These are phyloP conservation scores for Delitschia confertaspora DNA, from an alignment of 495 filamentous ascomycete genomes.

Conservation along the genomic window DNA sequence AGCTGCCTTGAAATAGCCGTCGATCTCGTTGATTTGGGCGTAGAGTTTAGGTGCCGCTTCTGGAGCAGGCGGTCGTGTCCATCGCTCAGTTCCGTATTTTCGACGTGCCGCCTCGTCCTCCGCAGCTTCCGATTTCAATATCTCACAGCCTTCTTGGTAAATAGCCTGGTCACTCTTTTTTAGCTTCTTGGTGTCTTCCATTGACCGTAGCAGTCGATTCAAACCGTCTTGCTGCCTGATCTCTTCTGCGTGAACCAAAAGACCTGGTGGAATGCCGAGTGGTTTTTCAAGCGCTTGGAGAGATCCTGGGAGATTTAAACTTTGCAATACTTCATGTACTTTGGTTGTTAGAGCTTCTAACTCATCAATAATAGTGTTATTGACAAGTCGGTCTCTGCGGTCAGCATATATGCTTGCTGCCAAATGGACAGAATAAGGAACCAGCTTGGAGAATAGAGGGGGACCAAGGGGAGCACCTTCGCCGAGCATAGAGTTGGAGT, in stretches of 20 bases:
- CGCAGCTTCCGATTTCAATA: slow-evolving; percentile 67
- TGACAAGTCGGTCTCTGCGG: slow-evolving; percentile 77
- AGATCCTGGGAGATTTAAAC: slow-evolving; percentile 83
- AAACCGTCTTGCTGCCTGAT: slow-evolving; percentile 87
- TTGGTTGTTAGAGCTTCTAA: slow-evolving; percentile 72
- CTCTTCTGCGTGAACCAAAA: slow-evolving; percentile 88
- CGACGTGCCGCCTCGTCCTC: slow-evolving; percentile 67
- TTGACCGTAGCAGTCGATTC: slow-evolving; percentile 59
- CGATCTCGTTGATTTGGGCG: slow-evolving; percentile 65
- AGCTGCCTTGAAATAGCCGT: slow-evolving; percentile 80
- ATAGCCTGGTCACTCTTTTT: slow-evolving; percentile 63
- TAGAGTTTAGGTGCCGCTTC: slow-evolving; percentile 67
- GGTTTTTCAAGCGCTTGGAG: slow-evolving; percentile 93
- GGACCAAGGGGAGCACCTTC: slow-evolving; percentile 72
- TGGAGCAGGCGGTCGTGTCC: slow-evolving; percentile 61
- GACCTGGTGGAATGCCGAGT: slow-evolving; percentile 73
- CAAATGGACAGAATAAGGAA: slow-evolving; percentile 91
- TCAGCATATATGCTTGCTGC: slow-evolving; percentile 94
- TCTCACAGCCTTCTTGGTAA: slow-evolving; percentile 71
- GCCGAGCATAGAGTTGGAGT: slow-evolving; percentile 68
- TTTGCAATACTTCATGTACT: slow-evolving; percentile 66
- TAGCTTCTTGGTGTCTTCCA: slow-evolving; percentile 79
- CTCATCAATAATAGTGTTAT: slow-evolving; percentile 74
- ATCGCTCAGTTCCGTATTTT: slow-evolving; percentile 84
- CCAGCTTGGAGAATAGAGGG: slow-evolving; percentile 80